phyloP scores from a whole-genome alignment of 2,329 filamentous ascomycete species.

The Aspergillus latus region DNA sequence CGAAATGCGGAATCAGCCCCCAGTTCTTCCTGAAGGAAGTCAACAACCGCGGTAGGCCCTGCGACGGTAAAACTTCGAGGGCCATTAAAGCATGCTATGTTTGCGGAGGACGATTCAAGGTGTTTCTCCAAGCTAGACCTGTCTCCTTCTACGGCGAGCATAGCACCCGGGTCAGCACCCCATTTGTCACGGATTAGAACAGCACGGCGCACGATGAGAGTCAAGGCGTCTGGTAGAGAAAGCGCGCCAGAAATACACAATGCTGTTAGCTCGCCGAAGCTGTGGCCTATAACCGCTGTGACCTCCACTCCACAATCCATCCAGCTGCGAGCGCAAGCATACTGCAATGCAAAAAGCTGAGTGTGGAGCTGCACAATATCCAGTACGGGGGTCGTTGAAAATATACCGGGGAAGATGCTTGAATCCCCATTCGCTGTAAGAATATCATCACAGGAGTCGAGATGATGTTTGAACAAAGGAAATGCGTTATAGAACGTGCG shows the following conservation, averaged over 20 bases:
- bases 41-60: constrained; percentile 20
- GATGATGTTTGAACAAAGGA: constrained; percentile 29
- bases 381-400: constrained; percentile 3
- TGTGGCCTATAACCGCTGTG: constrained; percentile 38
- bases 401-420: constrained; percentile 32
- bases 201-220: constrained; percentile 34
- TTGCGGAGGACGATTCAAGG: constrained; percentile 1
- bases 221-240: constrained; percentile 30
- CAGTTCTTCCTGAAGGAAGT: constrained; percentile 15
- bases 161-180: constrained; percentile 33
- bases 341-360: constrained; percentile 40
- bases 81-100: constrained; percentile 31
- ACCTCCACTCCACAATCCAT: constrained; percentile 38
- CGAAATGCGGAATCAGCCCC: constrained; percentile 18
- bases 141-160: constrained; percentile 38
- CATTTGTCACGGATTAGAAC: constrained; percentile 32
- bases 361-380: constrained; percentile 34
- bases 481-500: constrained; percentile 28
- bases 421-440: constrained; percentile 25
- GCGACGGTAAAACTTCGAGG: constrained; percentile 23
- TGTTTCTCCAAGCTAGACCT: background rate
- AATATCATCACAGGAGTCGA: constrained; percentile 37
- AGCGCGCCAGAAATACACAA: constrained; percentile 34
- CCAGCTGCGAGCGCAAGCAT: constrained; percentile 40
- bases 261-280: constrained; percentile 40